These are phyloP conservation scores for Oryza punctata DNA, from an alignment of 176 grass and related monocot species.

Conservation along the genomic window DNA sequence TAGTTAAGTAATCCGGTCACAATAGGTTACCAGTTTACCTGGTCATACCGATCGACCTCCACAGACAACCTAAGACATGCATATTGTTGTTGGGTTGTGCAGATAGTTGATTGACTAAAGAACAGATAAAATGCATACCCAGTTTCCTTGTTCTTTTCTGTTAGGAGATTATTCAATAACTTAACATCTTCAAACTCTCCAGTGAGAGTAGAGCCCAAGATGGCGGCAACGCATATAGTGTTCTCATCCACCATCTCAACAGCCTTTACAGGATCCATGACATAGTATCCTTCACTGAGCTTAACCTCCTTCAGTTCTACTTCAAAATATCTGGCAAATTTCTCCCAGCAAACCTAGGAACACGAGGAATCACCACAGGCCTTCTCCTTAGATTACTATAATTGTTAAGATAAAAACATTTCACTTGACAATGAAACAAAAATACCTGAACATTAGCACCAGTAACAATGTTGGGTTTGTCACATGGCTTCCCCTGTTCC, in stretches of 20 bases:
- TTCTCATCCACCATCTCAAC: constrained; percentile 77
- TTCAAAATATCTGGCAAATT: constrained; percentile 75
- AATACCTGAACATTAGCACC: constrained; percentile 81
- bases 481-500: constrained; percentile 55
- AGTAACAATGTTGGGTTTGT: constrained; percentile 80
- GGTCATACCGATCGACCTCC: too few relatives aligned
- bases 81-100: neutral
- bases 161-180: constrained; percentile 57
- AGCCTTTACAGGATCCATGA: constrained; percentile 70
- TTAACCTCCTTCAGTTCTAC: constrained; percentile 80
- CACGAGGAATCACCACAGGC: neutral
- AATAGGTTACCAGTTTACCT: too few relatives aligned
- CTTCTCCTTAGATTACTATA: neutral
- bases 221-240: constrained; percentile 71
- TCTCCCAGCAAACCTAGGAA: constrained; percentile 74
- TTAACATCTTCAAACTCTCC: constrained; percentile 77
- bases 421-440: neutral
- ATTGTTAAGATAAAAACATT: neutral
- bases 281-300: constrained; percentile 62
- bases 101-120: neutral
- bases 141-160: constrained; percentile 68
- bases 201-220: constrained; percentile 72
- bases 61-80: neutral
- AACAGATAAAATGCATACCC: constrained; percentile 42
- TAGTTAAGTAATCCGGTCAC: too few relatives aligned